Evolutionary conservation across 345 rosid species (phyloP).

Genomic region (Rhodamnia argentea): DNA sequence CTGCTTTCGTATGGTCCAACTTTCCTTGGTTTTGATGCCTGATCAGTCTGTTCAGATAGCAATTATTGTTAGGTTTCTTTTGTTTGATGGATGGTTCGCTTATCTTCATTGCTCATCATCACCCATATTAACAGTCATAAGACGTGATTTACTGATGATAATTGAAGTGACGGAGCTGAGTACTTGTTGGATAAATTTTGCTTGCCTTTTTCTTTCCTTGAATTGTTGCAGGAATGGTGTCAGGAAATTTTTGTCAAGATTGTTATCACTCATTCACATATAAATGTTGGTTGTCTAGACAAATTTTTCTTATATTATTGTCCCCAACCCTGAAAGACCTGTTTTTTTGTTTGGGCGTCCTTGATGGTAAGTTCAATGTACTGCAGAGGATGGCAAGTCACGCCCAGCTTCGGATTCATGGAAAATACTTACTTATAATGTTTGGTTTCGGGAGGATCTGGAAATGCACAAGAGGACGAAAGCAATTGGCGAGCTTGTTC

Average conservation of each 20-base stretch:
- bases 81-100: background rate
- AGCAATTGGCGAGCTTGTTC: conserved; percentile 67
- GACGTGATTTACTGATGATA: background rate
- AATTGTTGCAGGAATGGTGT: no score
- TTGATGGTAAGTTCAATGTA: background rate
- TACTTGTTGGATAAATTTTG: background rate
- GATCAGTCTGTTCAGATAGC: background rate
- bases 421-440: conserved; percentile 88
- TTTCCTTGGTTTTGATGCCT: background rate
- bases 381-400: conserved; percentile 25
- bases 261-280: no score
- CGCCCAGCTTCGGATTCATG: conserved; percentile 19
- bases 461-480: conserved; percentile 73
- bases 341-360: background rate
- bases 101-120: background rate
- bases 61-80: background rate
- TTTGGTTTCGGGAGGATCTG: conserved; percentile 93
- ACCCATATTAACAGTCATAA: background rate
- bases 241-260: background rate
- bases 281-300: no score
- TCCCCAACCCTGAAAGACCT: background rate
- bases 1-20: background rate
- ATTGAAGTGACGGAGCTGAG: background rate
- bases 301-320: background rate
- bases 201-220: background rate